Conservation (phyloP, 768 basidiomycete species). For the Lepiota brunneoincarnata region DNA sequence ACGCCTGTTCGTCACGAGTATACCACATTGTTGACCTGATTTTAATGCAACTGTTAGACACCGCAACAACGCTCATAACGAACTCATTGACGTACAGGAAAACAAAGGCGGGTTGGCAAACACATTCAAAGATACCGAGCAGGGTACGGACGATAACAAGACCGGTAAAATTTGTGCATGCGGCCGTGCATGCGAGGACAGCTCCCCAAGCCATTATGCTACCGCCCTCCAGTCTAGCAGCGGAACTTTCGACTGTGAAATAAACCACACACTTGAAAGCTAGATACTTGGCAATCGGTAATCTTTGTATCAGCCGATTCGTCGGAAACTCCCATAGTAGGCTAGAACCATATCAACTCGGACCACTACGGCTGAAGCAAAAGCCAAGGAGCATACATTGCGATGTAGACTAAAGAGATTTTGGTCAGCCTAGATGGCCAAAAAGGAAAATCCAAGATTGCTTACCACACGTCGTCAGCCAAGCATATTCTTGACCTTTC, state of each 20-base stretch:
- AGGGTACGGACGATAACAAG: conserved; percentile 46
- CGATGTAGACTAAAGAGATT: conserved; percentile 32
- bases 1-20: conserved; percentile 46
- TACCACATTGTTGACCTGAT: conserved; percentile 50
- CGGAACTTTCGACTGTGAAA: background rate
- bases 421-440: background rate
- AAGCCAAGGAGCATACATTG: conserved; percentile 25
- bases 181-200: conserved; percentile 47
- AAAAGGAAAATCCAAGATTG: background rate
- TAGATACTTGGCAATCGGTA: conserved; percentile 50
- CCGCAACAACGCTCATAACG: background rate
- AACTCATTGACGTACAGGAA: conserved; percentile 29
- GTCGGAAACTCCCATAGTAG: conserved; percentile 46
- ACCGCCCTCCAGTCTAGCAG: background rate
- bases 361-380: background rate
- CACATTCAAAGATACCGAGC: conserved; percentile 44
- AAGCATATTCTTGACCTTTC: conserved; percentile 47
- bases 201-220: conserved; percentile 42
- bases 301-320: conserved; percentile 43
- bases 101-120: conserved; percentile 47
- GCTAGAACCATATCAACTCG: conserved; percentile 16
- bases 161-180: conserved; percentile 41
- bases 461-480: conserved; percentile 46
- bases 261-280: conserved; percentile 33
- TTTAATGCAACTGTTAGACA: background rate